Conservation (phyloP, 1,284 basidiomycete genomes). For the Sanguinoderma infundibulare region DNA sequence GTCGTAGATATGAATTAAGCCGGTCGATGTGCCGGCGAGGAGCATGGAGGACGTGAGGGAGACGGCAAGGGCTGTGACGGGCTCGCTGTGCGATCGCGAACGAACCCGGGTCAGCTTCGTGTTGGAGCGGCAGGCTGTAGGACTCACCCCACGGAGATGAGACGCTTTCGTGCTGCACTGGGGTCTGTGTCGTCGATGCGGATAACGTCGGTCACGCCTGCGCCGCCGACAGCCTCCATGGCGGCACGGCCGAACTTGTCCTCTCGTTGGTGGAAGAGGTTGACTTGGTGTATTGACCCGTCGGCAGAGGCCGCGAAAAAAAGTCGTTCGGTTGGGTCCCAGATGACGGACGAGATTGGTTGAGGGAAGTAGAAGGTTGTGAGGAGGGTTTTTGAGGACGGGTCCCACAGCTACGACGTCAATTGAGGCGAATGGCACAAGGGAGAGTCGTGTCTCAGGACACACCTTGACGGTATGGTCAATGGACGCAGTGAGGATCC, state of each 20-base stretch:
- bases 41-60: slow-evolving; percentile 78
- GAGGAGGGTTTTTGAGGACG: slow-evolving; percentile 76
- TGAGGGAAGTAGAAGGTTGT: slow-evolving; percentile 86
- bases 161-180: slow-evolving; percentile 51
- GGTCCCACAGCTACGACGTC: slow-evolving; percentile 75
- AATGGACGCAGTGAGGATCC: slow-evolving; percentile 81
- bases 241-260: slow-evolving; percentile 49
- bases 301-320: slow-evolving; percentile 83
- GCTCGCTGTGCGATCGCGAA: slow-evolving; percentile 45
- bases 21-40: slow-evolving; percentile 74
- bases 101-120: background rate
- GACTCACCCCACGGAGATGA: slow-evolving; percentile 66
- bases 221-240: slow-evolving; percentile 78
- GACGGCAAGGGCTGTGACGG: slow-evolving; percentile 74
- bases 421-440: slow-evolving; percentile 12
- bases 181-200: slow-evolving; percentile 59
- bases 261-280: slow-evolving; percentile 72
- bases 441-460: background rate
- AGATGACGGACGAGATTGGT: slow-evolving; percentile 69
- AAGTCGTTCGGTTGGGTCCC: slow-evolving; percentile 85
- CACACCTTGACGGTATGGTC: slow-evolving; percentile 93
- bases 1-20: slow-evolving; percentile 85
- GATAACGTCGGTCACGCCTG: slow-evolving; percentile 70
- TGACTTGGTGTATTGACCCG: slow-evolving; percentile 80
- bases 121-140: background rate